These are phyloP conservation scores for Solanum lycopersicoides DNA, from an alignment of 257 asterid genomes.

Conservation along the genomic window DNA sequence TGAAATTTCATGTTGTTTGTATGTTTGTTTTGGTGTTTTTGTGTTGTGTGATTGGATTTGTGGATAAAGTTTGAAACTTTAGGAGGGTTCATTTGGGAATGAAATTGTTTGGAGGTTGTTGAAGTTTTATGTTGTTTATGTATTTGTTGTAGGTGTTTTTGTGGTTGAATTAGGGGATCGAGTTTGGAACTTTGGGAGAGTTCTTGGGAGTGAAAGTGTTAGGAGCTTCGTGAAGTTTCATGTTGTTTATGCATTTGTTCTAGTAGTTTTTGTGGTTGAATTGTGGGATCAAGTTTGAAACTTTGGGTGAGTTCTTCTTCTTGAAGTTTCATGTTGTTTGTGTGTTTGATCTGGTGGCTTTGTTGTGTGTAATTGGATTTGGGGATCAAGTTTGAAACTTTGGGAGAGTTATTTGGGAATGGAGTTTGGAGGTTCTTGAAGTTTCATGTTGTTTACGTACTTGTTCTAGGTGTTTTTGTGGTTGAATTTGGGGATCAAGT, in stretches of 20 bases:
- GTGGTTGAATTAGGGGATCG: not conserved
- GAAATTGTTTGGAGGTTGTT: not conserved
- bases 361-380: not conserved
- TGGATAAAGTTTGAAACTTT: not conserved
- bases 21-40: not conserved
- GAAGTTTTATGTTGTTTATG: not conserved
- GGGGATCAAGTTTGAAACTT: conserved; percentile 1
- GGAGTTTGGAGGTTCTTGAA: not conserved
- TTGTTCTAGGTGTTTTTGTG: not conserved
- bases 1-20: not conserved
- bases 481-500: not conserved
- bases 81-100: not conserved
- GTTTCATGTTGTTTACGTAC: not conserved
- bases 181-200: not conserved
- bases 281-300: not conserved
- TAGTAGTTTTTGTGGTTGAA: not conserved
- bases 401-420: not conserved
- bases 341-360: not conserved
- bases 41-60: not conserved
- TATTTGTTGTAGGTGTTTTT: not conserved
- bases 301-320: not conserved
- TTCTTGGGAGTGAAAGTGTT: not conserved
- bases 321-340: not conserved
- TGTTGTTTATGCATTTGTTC: not conserved
- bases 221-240: not conserved